Evolutionary conservation across 2,329 filamentous ascomycete genomes (phyloP), one percentile per base, ranked within the genome.

Genomic region (Fusarium floridanum): DNA sequence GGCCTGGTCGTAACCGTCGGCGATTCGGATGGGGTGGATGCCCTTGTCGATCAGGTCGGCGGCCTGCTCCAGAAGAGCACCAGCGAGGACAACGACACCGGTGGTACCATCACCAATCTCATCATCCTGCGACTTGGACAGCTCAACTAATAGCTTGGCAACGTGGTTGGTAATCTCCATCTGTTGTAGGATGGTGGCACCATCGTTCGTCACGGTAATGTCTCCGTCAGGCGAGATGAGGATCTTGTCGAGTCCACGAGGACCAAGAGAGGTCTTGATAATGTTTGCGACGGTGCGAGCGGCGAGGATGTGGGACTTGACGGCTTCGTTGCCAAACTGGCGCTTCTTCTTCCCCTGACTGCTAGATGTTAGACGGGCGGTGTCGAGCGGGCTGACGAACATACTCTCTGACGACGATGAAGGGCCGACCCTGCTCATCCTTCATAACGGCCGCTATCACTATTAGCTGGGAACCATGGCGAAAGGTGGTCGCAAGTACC

Each of bases 161-260:
- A 99, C 95, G 85, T 98, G 96, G 89, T 99, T 98, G 78, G 94
- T 94, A 78, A 99, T 96, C 87, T 99, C 97, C 97, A 99, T 99
- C 90, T 97, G 95, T 80, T 94, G 93, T 77, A 99, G 88, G 80
- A 99, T 99, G 55, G 97, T 99, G 65, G 97, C 97, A 80, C 97
- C 97, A 86, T 99, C 97, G 87, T 99, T 99, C 78, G 97, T 99
- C 73, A 99, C 95, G 72, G 97, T 99, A 84, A 99, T 99, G 85
- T 99, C 97, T 83, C 97, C 97, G 83, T 99, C 97, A 72, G 97
- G 94, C 61, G 97, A 99, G 80, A 99, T 99, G 79, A 99, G 91
- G 82, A 99, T 99, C 88, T 99, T 99, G 88, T 99, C 97, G 81
- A 99, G 92, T 74, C 97, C 97, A 78, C 97, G 93, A 64, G 97